These are phyloP conservation scores for Geotrichum histeridarum DNA, from an alignment of 1,139 yeast genomes.

Conservation along the genomic window DNA sequence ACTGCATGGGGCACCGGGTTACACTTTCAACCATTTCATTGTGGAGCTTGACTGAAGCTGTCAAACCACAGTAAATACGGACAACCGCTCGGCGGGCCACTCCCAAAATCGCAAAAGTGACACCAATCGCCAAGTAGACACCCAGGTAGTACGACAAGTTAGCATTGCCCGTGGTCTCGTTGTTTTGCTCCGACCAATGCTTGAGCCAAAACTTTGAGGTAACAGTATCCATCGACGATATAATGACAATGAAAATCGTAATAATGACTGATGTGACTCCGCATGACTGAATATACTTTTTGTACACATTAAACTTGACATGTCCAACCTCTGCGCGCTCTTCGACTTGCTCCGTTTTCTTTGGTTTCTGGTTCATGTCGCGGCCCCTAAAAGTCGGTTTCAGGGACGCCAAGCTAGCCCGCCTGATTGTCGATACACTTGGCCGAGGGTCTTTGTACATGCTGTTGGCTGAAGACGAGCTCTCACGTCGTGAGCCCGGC, in stretches of 20 bases:
- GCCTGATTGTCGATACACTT: conserved; percentile 49
- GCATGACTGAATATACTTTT: conserved; percentile 78
- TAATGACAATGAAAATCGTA: conserved; percentile 41
- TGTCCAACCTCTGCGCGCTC: conserved; percentile 84
- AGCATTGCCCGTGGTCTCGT: conserved; percentile 62
- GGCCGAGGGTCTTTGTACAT: too few species aligned
- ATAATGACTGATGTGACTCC: conserved; percentile 59
- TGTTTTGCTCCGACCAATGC: conserved; percentile 77
- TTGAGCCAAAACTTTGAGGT: conserved; percentile 79
- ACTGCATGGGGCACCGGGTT: conserved; percentile 68
- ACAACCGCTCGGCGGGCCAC: conserved; percentile 61
- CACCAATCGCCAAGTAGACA: conserved; percentile 64
- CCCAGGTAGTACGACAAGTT: conserved; percentile 60
- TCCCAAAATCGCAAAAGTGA: conserved; percentile 53
- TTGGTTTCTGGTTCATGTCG: conserved; percentile 33
- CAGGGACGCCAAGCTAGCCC: conserved; percentile 63
- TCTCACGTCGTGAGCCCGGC: too few species aligned
- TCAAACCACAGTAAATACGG: conserved; percentile 76
- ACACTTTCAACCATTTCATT: conserved; percentile 74
- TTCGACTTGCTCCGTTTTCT: conserved; percentile 29
- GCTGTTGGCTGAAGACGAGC: too few species aligned
- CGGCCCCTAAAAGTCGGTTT: conserved; percentile 37
- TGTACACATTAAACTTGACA: conserved; percentile 79
- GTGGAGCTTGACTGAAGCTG: conserved; percentile 75
- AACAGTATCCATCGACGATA: conserved; percentile 49